phyloP scores from a whole-genome alignment of 2,329 filamentous ascomycete genomes.

The Cordyceps cicadae region DNA sequence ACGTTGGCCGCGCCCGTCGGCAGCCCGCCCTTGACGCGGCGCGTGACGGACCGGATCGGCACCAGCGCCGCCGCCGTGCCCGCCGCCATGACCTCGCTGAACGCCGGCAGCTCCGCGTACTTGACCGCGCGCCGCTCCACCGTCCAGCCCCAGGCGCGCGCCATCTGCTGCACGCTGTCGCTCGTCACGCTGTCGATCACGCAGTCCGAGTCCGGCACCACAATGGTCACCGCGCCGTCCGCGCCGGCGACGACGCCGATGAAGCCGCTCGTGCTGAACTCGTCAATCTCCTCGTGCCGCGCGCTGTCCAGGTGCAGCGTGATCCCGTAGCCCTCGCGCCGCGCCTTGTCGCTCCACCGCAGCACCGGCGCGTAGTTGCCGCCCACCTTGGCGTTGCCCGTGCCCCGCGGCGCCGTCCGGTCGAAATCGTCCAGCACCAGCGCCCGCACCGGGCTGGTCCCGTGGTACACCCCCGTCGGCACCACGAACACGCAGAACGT shows the following conservation, averaged over 20 bases:
- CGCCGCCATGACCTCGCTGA: constrained; percentile 75
- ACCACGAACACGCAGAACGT: constrained; percentile 84
- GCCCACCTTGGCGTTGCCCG: constrained; percentile 85
- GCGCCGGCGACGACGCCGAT: constrained; percentile 61
- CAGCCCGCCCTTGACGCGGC: constrained; percentile 34
- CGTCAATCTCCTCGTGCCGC: constrained; percentile 77
- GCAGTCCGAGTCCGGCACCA: constrained; percentile 79
- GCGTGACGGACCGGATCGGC: constrained; percentile 83
- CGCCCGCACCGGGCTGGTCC: constrained; percentile 75
- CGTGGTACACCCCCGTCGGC: constrained; percentile 91
- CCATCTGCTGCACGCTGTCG: constrained; percentile 70
- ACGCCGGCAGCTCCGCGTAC: constrained; percentile 47
- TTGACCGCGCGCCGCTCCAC: constrained; percentile 68
- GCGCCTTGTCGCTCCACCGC: constrained; percentile 75
- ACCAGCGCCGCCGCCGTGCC: constrained; percentile 88
- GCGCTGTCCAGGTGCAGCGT: constrained; percentile 87
- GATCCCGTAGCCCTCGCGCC: constrained; percentile 77
- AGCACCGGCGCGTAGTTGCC: constrained; percentile 94
- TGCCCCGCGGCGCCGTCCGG: constrained; percentile 83
- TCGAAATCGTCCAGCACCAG: constrained; percentile 91
- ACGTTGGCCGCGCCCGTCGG: constrained; percentile 23
- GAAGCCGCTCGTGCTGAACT: constrained; percentile 93
- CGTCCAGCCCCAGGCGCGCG: constrained; percentile 69
- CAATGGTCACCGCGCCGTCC: constrained; percentile 51
- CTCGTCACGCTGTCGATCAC: constrained; percentile 84